A percentile compares a stretch with the other conserved stretches of the same genome.
Evolutionary conservation across 2,329 filamentous ascomycete species (phyloP).

Genomic region (Aspergillus sp.): DNA sequence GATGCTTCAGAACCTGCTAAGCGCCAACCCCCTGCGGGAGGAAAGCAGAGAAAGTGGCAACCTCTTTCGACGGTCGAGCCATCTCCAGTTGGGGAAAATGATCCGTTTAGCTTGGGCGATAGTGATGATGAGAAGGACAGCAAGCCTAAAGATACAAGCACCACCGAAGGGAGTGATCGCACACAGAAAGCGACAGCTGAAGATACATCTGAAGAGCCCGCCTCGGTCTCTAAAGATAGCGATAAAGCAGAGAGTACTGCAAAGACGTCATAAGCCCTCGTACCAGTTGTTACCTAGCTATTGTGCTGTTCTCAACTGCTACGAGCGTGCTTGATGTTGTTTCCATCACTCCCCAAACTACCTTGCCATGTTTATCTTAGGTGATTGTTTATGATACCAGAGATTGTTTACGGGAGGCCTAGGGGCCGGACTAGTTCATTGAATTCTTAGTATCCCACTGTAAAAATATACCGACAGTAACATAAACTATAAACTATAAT

Average conservation of each 20-base stretch:
- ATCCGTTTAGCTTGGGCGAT: slow-evolving; percentile 94
- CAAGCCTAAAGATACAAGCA: slow-evolving; percentile 63
- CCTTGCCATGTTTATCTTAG: slow-evolving; percentile 10
- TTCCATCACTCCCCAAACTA: not conserved
- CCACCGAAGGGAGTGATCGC: slow-evolving; percentile 55
- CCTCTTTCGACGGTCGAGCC: slow-evolving; percentile 84
- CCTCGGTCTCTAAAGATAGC: slow-evolving; percentile 24
- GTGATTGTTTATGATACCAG: slow-evolving; percentile 25
- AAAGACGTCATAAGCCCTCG: slow-evolving; percentile 24
- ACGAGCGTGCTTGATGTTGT: not conserved
- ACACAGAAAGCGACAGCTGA: slow-evolving; percentile 63
- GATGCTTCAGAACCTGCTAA: slow-evolving; percentile 59
- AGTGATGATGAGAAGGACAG: slow-evolving; percentile 87
- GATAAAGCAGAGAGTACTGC: slow-evolving; percentile 27
- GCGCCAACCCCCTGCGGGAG: slow-evolving; percentile 51
- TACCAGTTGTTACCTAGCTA: not conserved
- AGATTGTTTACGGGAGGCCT: slow-evolving; percentile 13
- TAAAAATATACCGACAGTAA: not conserved
- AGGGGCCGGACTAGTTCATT: not conserved
- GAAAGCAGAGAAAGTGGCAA: slow-evolving; percentile 93
- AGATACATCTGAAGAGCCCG: slow-evolving; percentile 45
- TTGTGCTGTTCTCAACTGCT: not conserved
- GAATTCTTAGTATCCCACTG: not conserved
- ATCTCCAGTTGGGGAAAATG: slow-evolving; percentile 81
- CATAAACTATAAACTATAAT: not conserved